These are phyloP conservation scores for Pythium monospermum DNA, from an alignment of 352 stramenopile genomes.

Conservation along the genomic window DNA sequence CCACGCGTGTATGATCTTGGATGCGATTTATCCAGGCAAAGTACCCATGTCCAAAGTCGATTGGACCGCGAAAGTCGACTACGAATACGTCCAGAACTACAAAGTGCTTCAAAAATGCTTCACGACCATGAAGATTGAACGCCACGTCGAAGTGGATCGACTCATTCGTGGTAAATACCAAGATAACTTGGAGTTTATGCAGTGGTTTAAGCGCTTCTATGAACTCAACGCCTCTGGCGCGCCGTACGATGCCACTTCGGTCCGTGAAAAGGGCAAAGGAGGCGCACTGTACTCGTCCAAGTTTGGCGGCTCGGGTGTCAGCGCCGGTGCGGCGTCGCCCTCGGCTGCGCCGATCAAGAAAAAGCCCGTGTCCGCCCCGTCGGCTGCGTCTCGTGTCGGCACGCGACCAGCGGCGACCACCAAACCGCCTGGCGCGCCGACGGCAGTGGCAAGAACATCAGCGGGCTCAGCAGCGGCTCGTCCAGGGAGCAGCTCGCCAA, in stretches of 20 bases:
- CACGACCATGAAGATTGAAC: conserved; percentile 93
- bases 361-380: conserved; percentile 27
- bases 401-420: conserved; percentile 11
- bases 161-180: conserved; percentile 99
- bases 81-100: conserved; percentile 99
- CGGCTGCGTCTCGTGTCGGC: conserved; percentile 21
- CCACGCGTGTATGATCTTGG: conserved; percentile 97
- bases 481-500: conserved; percentile 14
- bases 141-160: conserved; percentile 96
- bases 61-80: conserved; percentile 96
- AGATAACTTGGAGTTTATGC: conserved; percentile 99
- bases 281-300: conserved; percentile 76
- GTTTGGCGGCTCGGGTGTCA: conserved; percentile 38
- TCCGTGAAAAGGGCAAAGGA: conserved; percentile 94
- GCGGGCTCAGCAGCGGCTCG: conserved; percentile 11
- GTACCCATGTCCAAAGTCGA: conserved; percentile 97
- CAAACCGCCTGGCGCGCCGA: conserved; percentile 45
- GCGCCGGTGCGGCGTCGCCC: conserved; percentile 23
- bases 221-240: conserved; percentile 76
- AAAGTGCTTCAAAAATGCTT: conserved; percentile 99
- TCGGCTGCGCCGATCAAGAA: conserved; percentile 28
- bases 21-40: conserved; percentile 91
- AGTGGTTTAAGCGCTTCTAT: conserved; percentile 96
- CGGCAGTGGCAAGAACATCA: conserved; percentile 22
- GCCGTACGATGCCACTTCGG: conserved; percentile 93